Base-by-base conservation (phyloP, 2,329 filamentous ascomycete genomes). In the Knoxdaviesia capensis region DNA sequence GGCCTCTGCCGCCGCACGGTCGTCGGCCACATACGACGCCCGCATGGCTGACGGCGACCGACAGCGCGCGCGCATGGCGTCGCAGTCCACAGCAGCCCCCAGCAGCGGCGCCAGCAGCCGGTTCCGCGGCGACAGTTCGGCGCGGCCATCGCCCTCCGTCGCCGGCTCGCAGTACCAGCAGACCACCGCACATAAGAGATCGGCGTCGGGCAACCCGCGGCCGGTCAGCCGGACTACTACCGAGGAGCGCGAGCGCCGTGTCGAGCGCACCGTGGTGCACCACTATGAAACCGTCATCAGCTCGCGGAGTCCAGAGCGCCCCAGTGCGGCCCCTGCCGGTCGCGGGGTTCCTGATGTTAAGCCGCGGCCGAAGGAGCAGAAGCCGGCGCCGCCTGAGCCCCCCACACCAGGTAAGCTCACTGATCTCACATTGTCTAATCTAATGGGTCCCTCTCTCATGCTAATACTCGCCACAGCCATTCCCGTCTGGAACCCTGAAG, bases 401-500 rank as follows among this genome's bases (percentile, higher is more conserved):
- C 61, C 63, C 3, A 20, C 20, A n/a, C 60, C 62, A 59, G 61
- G 69, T 72, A 64, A 44, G 60, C 52, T 43, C n/a, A 31, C 3
- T 31, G 29, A 6, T 4, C 31, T n/a, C 10, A 7, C 7, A 9
- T 20, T 34, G 20, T 7, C 10, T 40, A 38, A 31, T 32, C 32
- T 41, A 36, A 34, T 39, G 5, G 5, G n/a, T n/a, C 4, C 4
- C n/a, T 10, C 20, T 42, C 20, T 9, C 36, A 46, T 29, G 30
- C 5, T 50, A 66, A 64, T 59, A 20, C 20, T 20, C 20, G 2
- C 20, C 20, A 20, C 20, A 20, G 20, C 20, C 20, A 20, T 20
- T 20, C 20, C 20, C 48, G 60, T 64, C 53, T 96, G 90, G 90
- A 77, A 75, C 43, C 88, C 90, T 1, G 72, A 84, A 54, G 88